Base-by-base conservation (phyloP, 495 filamentous ascomycete genomes). In the Neurospora cerealis region DNA sequence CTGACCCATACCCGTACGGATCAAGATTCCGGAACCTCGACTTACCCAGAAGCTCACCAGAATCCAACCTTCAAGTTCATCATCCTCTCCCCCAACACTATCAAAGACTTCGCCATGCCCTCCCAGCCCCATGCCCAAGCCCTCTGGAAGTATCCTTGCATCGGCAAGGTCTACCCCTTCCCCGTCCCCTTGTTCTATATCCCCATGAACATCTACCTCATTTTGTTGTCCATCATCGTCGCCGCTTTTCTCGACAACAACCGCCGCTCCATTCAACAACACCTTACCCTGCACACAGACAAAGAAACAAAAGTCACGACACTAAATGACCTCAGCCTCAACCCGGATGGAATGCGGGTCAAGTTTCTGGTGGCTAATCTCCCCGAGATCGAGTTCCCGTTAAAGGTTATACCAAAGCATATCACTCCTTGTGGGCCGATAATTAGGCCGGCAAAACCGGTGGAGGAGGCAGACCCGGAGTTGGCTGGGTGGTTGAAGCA, bases 381-480 rank as follows among this genome's bases (percentile, higher is more conserved):
- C 0, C 72, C 75, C 1, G 77, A 81, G 70, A 46, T 82, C 17
- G 80, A 82, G 19, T 79, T 79, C 39, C 81, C 79, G 1, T 72
- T 83, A 9, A 40, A 78, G 2, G 73, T 85, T 8, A 71, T 79
- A 1, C 86, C 86, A 0, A 54, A 75, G 0, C 85, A 87, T 66
- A 82, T 88, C 44, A 72, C 86, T 9, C 79, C 83, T 32, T 87
- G 86, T 70, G 87, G 87, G 0, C 86, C 87, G 0, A 88, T 89
- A 46, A 75, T 88, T 5, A 81, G 86, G 0, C 78, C 82, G 2
- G 76, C 79, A 11, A 72, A 76, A 6, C 74, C 83, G 0, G 75
- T 88, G 0, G 48, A 75, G 34, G 75, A 80, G 13, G 74, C 69
- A 3, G 77, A 82, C 24, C 78, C 82, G 1, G 78, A 78, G 6